These are phyloP conservation scores for Pilaira anomala DNA, from an alignment of 192 early-diverging fungal species.

Conservation along the genomic window DNA sequence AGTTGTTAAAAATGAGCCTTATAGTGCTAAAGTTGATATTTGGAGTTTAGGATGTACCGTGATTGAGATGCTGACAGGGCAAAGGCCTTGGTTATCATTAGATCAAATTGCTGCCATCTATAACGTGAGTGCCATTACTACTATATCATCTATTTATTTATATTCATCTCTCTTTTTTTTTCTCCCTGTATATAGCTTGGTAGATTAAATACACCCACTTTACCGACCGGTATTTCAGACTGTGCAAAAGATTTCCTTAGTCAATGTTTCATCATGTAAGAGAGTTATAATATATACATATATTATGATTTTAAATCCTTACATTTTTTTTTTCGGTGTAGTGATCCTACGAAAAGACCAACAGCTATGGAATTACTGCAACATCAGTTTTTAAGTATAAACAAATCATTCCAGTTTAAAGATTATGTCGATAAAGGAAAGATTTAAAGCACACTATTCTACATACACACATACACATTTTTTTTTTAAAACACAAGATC, in stretches of 20 bases:
- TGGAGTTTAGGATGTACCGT: conserved; percentile 89
- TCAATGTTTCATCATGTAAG: conserved; percentile 72
- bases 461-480: too few relatives aligned
- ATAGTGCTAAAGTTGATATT: conserved; percentile 94
- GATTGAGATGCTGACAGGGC: conserved; percentile 95
- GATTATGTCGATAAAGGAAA: conserved; percentile 22
- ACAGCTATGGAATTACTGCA: conserved; percentile 67
- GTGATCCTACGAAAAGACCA: conserved; percentile 74
- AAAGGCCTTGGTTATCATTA: conserved; percentile 67
- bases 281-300: neutral
- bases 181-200: conserved; percentile 70
- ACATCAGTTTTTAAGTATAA: conserved; percentile 65
- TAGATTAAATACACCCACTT: conserved; percentile 71
- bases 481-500: too few relatives aligned
- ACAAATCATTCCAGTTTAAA: conserved; percentile 45
- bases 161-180: neutral
- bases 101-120: conserved; percentile 56
- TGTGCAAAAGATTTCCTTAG: conserved; percentile 71
- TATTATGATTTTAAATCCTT: neutral
- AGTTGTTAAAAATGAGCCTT: conserved; percentile 78
- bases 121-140: conserved; percentile 51
- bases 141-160: conserved; percentile 19
- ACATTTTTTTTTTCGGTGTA: conserved; percentile 24
- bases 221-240: conserved; percentile 67
- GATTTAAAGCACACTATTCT: too few relatives aligned